These are phyloP conservation scores for Fusarium illudens DNA, from an alignment of 2,329 filamentous ascomycete genomes.

Conservation along the genomic window DNA sequence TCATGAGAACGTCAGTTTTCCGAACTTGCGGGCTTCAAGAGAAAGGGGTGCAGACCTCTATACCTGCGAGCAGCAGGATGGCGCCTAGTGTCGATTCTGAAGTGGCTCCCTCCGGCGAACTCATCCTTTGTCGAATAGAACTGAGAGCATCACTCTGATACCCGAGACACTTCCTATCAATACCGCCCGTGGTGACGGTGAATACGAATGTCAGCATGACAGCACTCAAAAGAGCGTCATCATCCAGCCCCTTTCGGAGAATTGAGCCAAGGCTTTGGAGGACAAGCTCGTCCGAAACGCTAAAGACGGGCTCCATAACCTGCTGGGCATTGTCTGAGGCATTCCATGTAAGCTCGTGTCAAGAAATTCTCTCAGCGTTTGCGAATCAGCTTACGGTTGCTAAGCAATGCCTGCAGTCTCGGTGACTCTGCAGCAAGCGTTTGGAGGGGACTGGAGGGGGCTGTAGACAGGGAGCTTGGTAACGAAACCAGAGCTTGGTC, in stretches of 20 bases:
- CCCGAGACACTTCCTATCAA: constrained; percentile 46
- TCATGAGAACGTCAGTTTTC: constrained; percentile 5
- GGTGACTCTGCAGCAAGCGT: constrained; percentile 16
- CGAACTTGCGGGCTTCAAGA: not conserved
- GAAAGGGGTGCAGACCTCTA: constrained; percentile 48
- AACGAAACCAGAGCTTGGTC: rapidly evolving
- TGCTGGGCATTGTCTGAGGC: constrained; percentile 35
- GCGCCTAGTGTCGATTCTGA: constrained; percentile 52
- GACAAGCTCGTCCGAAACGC: constrained; percentile 46
- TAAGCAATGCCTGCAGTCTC: constrained; percentile 16
- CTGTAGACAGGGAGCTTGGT: not conserved
- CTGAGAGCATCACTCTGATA: constrained; percentile 48
- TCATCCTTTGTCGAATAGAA: constrained; percentile 48
- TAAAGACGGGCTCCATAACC: constrained; percentile 50
- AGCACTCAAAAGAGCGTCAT: constrained; percentile 51
- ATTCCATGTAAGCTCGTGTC: rapidly evolving
- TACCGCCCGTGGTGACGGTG: constrained; percentile 34
- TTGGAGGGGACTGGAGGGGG: constrained; percentile 17
- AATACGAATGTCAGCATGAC: constrained; percentile 52
- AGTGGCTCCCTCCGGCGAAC: constrained; percentile 35
- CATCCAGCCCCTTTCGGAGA: constrained; percentile 45
- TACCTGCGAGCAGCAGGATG: constrained; percentile 53
- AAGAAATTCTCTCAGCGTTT: rapidly evolving
- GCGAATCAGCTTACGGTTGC: constrained; percentile 3
- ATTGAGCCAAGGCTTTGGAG: constrained; percentile 50